Evolutionary conservation across 2,329 filamentous ascomycete species (phyloP), one percentile per base, ranked within the genome.

Genomic region (Cytospora mali): DNA sequence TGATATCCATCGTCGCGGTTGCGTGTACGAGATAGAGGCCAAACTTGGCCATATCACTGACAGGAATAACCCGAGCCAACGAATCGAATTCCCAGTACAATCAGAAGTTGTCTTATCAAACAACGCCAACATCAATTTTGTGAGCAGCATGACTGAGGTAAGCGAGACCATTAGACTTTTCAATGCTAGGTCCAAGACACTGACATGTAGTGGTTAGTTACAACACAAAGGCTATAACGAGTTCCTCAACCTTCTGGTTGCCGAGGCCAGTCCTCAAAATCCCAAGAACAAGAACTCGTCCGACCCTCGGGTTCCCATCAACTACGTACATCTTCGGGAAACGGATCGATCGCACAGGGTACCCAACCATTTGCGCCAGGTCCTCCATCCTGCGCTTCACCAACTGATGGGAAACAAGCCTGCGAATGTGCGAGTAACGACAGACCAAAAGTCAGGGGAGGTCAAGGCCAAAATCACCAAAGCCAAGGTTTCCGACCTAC

Each of bases 111-210:
- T 96, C 7, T 75, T 96, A 23, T 80, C 81, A 53, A 83, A 86
- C 33, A 83, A 81, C 27, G 79, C 81, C 33, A 82, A 85, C 51
- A 81, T 90, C 31, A 83, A 82, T 0, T 99, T 98, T 71, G 86
- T 88, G 69, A 97, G 93, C 72, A 91, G 88, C 66, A 97, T 98
- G 94, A 93, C 90, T 5, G 87, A 93, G 79, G 92, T 95, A 79
- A 75, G 84, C 76, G 9, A 23, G 31, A 14, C 29, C 31, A 27
- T 21, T 35, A 5, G n/a, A n/a, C 21, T 25, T 9, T 53, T 13
- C 29, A 25, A 54, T 18, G 13, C 14, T 49, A 21, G 13, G 5
- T 18, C 39, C 13, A 25, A 51, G n/a, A 33, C 55, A 21, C 59
- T 58, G 52, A 27, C 29, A n/a, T 11, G 53, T 52, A n/a, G n/a